These are phyloP conservation scores for Vitis rupestris DNA, from an alignment of 164 flowering plant genomes.

Conservation along the genomic window DNA sequence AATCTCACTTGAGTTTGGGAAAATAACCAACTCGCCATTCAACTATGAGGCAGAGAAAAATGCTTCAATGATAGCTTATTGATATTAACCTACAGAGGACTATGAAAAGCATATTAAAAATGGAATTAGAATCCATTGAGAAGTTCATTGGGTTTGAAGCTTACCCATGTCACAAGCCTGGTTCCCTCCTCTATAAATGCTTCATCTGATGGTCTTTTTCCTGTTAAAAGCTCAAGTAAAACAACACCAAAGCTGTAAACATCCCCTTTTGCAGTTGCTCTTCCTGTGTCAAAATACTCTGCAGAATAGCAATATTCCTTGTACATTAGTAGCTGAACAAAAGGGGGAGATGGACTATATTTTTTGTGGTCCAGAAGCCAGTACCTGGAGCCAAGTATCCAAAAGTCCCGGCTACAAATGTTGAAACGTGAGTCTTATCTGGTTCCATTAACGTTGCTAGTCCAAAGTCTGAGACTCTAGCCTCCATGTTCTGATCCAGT, in stretches of 20 bases:
- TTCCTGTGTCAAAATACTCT: constrained; percentile 95
- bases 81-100: too few species aligned
- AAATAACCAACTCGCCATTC: too few species aligned
- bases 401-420: constrained; percentile 91
- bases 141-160: constrained; percentile 1
- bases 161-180: constrained; percentile 93
- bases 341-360: background rate
- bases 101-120: too few species aligned
- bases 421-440: constrained; percentile 90
- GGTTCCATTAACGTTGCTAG: constrained; percentile 91
- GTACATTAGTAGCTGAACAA: background rate
- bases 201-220: constrained; percentile 85
- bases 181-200: constrained; percentile 83
- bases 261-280: constrained; percentile 91
- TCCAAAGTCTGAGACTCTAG: constrained; percentile 90
- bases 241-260: constrained; percentile 96
- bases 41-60: too few species aligned
- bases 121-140: background rate
- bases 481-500: constrained; percentile 84
- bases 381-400: constrained; percentile 97
- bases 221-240: constrained; percentile 83
- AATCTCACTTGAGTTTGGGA: too few species aligned
- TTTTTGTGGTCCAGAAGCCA: background rate
- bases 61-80: too few species aligned
- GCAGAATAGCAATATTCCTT: constrained; percentile 15